Base-by-base conservation (phyloP, 306 rosid genomes). In the Cajanus cajan region DNA sequence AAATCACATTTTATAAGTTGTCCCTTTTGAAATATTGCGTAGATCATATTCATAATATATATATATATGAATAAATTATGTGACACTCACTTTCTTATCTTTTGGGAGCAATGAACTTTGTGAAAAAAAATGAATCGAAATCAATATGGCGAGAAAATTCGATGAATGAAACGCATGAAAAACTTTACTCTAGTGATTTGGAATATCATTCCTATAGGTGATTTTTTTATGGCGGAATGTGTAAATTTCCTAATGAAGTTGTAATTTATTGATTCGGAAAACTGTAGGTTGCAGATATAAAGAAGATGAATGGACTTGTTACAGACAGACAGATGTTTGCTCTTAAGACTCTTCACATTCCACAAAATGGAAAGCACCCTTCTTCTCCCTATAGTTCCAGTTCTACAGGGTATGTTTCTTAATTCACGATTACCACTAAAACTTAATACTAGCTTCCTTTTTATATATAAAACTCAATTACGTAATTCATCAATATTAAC, bases 301-400 rank as follows among this genome's bases (percentile, higher is more conserved):
- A 79, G 82, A 91, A 87, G 85, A 65, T 89, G 86, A 93, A 93
- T 76, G 90, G 92, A 18, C 88, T 93, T 7, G 93, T 89, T 36
- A 88, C 96, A 15, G 98, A 93, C 73, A 82, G 76, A 72, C 98
- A 93, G 62, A 93, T 93, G 98, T 93, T 93, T 88, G 98, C 90
- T 48, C 92, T 88, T 9, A 88, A 83, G 62, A 81, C 87, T 80
- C 89, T 91, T 37, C 89, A 79, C 74, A 91, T 93, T 65, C 98
- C 97, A 18, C 84, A 79, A 22, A 89, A 87, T 41, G 97, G 93
- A 79, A 93, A 91, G 85, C 98, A 91, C 51, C 88, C 94, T 67
- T 86, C 90, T 47, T 28, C 31, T 28, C 31, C 31, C 31, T 28
- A 3, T 28, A 3, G 2, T 28, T 73, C 86, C 55, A 57, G 45